Base-by-base conservation (phyloP, 2,329 filamentous ascomycete genomes). In the Epichloe hybrida region DNA sequence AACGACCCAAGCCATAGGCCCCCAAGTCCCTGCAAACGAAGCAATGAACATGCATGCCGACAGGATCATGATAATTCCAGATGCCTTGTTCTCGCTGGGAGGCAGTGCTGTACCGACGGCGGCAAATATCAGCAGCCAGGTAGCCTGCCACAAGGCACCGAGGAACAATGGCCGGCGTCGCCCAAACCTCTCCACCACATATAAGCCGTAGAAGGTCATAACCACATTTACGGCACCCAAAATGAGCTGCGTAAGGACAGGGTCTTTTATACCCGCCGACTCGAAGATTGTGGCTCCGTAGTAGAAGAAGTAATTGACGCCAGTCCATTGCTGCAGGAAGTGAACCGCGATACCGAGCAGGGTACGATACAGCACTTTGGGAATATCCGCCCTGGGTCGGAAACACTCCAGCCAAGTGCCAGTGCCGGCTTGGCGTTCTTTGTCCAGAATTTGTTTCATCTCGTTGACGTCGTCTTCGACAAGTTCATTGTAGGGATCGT, bases 41-140 rank as follows among this genome's bases (percentile, higher is more conserved):
- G 80, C 76, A 51, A 88, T 88, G 66, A 87, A 88, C 70, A 88
- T 77, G 65, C 80, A 86, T 3, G 83, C 80, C 50, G 83, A 79
- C 9, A 84, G 79, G 56, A 88, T 86, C 76, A 88, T 82, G 53
- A 82, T 74, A 5, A 80, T 77, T 11, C 83, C 83, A 12, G 79
- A 72, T 0, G 68, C 63, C 9, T 65, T 62, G 56, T 69, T 75
- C 37, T 62, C 61, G 5, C 65, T 64, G 0, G 72, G 74, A 44
- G 72, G 58, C 41, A 66, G 57, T 8, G 64, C 65, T 35, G 73
- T 72, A 7, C 80, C 76, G 35, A 84, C 71, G 0, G 72, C 70
- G 34, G 78, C 81, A 60, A 84, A 86, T 53, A 88, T 68, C 37
- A 82, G 67, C 48, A 86, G 73, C 72, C 80, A 85, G 3, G 69